Evolutionary conservation across 106 monocot genomes (phyloP).

Genomic region (Dendrobium nobile): DNA sequence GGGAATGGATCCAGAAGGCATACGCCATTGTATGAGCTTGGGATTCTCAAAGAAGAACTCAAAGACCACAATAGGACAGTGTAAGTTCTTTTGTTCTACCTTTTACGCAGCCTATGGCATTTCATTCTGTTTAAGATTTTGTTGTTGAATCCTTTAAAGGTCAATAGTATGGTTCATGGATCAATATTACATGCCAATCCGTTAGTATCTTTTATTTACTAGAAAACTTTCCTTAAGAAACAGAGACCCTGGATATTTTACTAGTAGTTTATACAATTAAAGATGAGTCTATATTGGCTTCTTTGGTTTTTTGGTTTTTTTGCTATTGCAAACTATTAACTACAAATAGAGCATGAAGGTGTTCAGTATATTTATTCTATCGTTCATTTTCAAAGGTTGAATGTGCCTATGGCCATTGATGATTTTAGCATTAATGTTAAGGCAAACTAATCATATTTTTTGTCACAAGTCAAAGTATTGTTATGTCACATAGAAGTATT

Average conservation of each 20-base stretch:
- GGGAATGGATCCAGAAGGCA: constrained; percentile 84
- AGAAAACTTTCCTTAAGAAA: not conserved
- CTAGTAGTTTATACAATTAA: not conserved
- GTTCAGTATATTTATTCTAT: no score
- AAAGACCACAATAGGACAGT: constrained; percentile 79
- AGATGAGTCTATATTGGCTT: not conserved
- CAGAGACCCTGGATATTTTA: not conserved
- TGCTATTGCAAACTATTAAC: not conserved
- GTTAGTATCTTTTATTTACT: not conserved
- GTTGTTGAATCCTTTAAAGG: not conserved
- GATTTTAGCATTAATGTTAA: no score
- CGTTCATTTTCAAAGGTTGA: no score
- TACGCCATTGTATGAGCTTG: constrained; percentile 83
- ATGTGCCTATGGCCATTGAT: no score
- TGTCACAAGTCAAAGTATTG: no score
- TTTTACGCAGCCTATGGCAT: not conserved
- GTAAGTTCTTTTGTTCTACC: constrained; percentile 21
- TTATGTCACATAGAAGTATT: not conserved
- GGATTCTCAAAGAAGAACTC: constrained; percentile 86
- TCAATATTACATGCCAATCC: not conserved
- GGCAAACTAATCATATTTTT: no score
- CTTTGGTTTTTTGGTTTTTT: not conserved
- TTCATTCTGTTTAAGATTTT: not conserved
- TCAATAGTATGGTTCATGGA: not conserved
- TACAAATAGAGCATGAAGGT: not conserved